phyloP scores from a whole-genome alignment of 805 yeast species.

The Torulaspora delbrueckii region DNA sequence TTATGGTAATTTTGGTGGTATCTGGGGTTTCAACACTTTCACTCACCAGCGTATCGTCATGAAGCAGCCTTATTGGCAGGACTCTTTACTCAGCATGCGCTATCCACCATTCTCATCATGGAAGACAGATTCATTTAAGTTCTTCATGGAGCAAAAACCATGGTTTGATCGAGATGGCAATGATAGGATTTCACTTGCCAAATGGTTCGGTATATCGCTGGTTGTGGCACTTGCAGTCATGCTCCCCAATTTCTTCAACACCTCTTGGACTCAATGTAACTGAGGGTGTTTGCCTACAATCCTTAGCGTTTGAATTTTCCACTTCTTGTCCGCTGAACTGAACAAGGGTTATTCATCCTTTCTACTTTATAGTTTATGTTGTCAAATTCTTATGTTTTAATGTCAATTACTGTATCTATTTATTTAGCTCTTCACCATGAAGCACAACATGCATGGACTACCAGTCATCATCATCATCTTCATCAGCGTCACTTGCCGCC shows the following conservation, averaged over 20 bases:
- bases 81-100: conserved; percentile 51
- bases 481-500: conserved; percentile 62
- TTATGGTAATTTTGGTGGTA: conserved; percentile 76
- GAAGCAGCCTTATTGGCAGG: conserved; percentile 62
- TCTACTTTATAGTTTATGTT: too few relatives aligned
- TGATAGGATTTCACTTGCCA: conserved; percentile 10
- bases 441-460: conserved; percentile 5
- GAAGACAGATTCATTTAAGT: conserved; percentile 31
- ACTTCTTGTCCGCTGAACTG: neutral
- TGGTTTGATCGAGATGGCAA: conserved; percentile 38
- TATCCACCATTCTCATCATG: conserved; percentile 54
- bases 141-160: conserved; percentile 32
- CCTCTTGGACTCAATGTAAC: neutral
- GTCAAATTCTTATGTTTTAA: too few relatives aligned
- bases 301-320: neutral
- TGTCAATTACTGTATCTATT: too few relatives aligned
- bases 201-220: neutral
- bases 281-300: neutral
- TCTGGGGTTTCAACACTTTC: conserved; percentile 62
- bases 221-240: neutral
- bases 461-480: conserved; percentile 40
- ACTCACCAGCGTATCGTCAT: conserved; percentile 68
- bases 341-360: too few relatives aligned
- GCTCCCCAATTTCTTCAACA: neutral
- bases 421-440: too few relatives aligned